Conservation (phyloP, 306 rosid species). For the Malus domestica region DNA sequence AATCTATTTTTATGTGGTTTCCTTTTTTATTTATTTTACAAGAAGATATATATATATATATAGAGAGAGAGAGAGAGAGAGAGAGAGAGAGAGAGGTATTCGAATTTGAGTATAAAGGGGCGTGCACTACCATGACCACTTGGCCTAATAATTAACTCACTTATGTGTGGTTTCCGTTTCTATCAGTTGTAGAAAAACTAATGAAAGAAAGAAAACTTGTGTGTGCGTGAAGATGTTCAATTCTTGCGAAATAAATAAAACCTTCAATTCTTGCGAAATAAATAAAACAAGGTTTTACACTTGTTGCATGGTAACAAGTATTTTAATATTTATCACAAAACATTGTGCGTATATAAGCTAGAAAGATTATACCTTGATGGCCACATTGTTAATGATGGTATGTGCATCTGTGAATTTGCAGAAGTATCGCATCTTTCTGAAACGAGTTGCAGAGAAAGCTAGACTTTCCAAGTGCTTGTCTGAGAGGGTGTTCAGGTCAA, state of each 20-base stretch:
- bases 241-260: neutral
- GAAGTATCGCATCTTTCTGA: constrained; percentile 57
- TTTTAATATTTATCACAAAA: neutral
- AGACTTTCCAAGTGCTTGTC: constrained; percentile 17
- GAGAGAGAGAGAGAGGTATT: too few relatives aligned
- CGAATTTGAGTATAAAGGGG: neutral
- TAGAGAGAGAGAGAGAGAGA: too few relatives aligned
- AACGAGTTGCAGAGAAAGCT: constrained; percentile 32
- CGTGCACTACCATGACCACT: neutral
- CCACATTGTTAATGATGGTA: neutral
- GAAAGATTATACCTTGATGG: neutral
- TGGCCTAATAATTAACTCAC: neutral
- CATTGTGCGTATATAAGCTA: neutral
- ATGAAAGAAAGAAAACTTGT: neutral
- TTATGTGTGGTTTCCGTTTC: neutral
- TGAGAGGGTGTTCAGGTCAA: constrained; percentile 30
- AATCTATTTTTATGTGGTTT: neutral
- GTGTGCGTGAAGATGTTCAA: neutral
- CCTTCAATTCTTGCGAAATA: neutral
- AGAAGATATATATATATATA: too few relatives aligned
- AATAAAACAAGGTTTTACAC: neutral
- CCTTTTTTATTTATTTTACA: neutral
- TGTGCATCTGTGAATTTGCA: constrained; percentile 10
- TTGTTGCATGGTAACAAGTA: neutral
- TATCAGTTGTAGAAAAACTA: neutral